A percentile compares a stretch with the other conserved stretches of the same genome.
These are phyloP conservation scores for Myriangium duriaei DNA, from an alignment of 2,329 filamentous ascomycete species.

Conservation along the genomic window DNA sequence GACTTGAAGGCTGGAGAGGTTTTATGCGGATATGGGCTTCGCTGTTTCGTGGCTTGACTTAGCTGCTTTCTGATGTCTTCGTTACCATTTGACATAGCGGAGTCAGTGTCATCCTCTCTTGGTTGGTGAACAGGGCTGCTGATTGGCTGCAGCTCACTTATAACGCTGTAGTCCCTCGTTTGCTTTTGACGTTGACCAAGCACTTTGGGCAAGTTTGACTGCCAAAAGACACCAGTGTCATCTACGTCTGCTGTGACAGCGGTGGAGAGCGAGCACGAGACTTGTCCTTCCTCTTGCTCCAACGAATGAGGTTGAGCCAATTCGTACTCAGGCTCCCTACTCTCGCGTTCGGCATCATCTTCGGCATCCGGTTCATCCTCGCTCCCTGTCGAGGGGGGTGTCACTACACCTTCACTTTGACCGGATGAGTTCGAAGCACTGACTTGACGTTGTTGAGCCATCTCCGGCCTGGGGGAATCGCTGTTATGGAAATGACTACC, in stretches of 20 bases:
- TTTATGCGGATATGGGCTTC: constrained; percentile 10
- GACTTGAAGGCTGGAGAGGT: constrained; percentile 12
- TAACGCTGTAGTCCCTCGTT: constrained; percentile 7
- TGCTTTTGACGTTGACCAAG: constrained; percentile 6
- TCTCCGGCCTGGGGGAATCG: constrained; percentile 23
- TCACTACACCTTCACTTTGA: constrained; percentile 19
- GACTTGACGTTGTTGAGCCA: constrained; percentile 6
- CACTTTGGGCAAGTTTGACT: constrained; percentile 17
- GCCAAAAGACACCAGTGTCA: constrained; percentile 21
- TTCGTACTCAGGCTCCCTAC: background rate
- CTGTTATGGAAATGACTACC: constrained; percentile 26
- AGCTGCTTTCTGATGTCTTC: too few species aligned
- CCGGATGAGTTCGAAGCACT: constrained; percentile 10
- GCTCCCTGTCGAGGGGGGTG: constrained; percentile 22
- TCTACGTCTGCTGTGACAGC: constrained; percentile 11
- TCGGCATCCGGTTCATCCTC: constrained; percentile 11
- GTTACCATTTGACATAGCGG: too few species aligned
- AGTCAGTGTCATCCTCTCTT: too few species aligned
- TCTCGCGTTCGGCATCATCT: constrained; percentile 3
- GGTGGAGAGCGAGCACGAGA: constrained; percentile 13
- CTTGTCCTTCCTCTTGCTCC: too few species aligned
- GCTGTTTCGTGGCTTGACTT: constrained; percentile 9
- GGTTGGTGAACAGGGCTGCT: too few species aligned
- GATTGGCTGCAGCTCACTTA: constrained; percentile 10
- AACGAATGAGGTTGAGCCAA: too few species aligned